Conservation (phyloP, 176 grass and related monocot species). For the Zoysia japonica region DNA sequence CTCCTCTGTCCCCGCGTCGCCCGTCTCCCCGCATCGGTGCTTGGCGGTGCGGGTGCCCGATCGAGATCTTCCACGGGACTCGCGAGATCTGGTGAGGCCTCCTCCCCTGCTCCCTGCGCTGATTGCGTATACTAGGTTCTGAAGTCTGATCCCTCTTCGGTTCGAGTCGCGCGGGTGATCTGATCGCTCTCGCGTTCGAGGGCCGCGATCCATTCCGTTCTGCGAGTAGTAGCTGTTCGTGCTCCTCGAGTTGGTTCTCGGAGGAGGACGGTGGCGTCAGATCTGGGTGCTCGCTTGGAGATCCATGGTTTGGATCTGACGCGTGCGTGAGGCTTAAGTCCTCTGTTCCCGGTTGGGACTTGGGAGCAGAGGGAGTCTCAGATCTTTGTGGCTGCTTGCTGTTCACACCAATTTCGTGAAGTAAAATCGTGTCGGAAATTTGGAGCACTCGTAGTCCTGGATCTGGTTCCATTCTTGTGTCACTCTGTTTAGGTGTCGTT, state of each 20-base stretch:
- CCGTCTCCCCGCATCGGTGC: not conserved
- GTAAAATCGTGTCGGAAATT: not conserved
- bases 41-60: slow-evolving; percentile 22
- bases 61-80: slow-evolving; percentile 32
- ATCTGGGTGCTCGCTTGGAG: slow-evolving; percentile 31
- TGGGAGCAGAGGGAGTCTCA: not conserved
- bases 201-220: not conserved
- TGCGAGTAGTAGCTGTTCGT: not conserved
- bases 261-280: slow-evolving; percentile 16
- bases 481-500: not conserved
- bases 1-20: no score
- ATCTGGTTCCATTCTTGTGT: not conserved
- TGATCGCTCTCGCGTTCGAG: not conserved
- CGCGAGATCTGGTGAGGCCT: slow-evolving; percentile 51
- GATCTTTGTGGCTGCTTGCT: not conserved
- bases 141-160: not conserved
- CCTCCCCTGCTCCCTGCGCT: not conserved
- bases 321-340: not conserved
- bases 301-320: slow-evolving; percentile 29
- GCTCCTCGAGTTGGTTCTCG: slow-evolving; percentile 10
- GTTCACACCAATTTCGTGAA: not conserved
- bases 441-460: not conserved
- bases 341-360: not conserved
- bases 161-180: not conserved
- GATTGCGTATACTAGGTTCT: slow-evolving; percentile 7